phyloP scores from a whole-genome alignment of 2,329 filamentous ascomycete genomes.

The Penicillium sp. region DNA sequence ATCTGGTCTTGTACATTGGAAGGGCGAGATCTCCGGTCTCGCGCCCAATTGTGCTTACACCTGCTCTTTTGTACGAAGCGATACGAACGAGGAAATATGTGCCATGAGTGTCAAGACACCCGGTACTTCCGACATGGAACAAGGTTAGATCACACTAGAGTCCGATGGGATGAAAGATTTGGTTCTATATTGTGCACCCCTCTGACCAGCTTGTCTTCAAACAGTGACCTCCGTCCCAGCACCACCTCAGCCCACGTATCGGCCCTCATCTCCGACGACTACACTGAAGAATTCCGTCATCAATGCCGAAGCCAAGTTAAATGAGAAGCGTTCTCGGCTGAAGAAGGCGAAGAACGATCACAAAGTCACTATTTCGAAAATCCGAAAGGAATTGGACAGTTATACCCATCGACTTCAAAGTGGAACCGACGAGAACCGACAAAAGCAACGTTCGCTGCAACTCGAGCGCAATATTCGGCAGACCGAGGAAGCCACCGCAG shows the following conservation, averaged over 20 bases:
- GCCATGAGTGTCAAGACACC: conserved; percentile 58
- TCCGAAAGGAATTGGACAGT: conserved; percentile 57
- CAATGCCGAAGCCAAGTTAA: conserved; percentile 55
- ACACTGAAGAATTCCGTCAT: conserved; percentile 60
- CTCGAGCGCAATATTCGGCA: conserved; percentile 58
- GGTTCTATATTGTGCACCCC: background rate
- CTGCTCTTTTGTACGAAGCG: conserved; percentile 55
- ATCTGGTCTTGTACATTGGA: conserved; percentile 46
- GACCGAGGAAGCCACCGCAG: conserved; percentile 56
- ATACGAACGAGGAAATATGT: conserved; percentile 53
- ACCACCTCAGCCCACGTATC: conserved; percentile 52
- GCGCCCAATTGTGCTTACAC: conserved; percentile 59
- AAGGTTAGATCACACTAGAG: conserved; percentile 39
- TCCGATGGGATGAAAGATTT: too few species aligned
- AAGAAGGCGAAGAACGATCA: conserved; percentile 58
- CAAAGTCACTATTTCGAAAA: conserved; percentile 51
- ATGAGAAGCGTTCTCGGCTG: conserved; percentile 53
- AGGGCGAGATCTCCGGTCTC: conserved; percentile 59
- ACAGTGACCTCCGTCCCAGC: conserved; percentile 38
- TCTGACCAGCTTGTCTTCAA: conserved; percentile 9
- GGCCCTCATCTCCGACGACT: conserved; percentile 59
- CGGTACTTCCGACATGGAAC: conserved; percentile 52
- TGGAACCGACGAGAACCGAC: conserved; percentile 56
- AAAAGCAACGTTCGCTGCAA: conserved; percentile 56
- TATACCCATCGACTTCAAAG: conserved; percentile 53